Percentiles rank a stretch among this genome's conserved stretches.
Conservation (phyloP, 208 protist species). For the Chromosphaera perkinsii region DNA sequence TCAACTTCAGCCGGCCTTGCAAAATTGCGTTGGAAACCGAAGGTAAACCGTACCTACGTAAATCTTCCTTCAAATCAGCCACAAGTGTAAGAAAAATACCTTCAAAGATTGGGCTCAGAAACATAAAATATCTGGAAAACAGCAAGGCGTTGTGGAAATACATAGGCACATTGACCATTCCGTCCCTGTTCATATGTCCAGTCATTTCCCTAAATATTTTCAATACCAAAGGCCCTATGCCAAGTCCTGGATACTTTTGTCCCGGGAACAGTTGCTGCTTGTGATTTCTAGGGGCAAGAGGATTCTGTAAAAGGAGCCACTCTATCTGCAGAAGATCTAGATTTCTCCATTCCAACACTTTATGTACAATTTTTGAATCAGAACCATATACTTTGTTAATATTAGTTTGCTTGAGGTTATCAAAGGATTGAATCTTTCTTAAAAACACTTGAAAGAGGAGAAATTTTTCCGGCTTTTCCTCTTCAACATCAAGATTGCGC, state of each 20-base stretch:
- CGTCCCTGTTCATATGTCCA: neutral
- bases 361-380: no score
- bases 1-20: neutral
- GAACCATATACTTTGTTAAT: no score
- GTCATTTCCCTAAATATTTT: neutral
- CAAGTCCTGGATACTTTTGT: conserved; percentile 2
- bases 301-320: conserved; percentile 16
- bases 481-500: no score
- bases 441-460: no score
- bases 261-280: neutral
- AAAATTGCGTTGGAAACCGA: neutral
- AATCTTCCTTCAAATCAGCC: neutral
- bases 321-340: conserved; percentile 12
- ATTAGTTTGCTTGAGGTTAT: no score
- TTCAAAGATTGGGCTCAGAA: conserved; percentile 7
- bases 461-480: no score
- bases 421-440: no score
- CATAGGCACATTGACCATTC: conserved; percentile 8
- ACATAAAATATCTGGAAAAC: neutral
- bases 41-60: neutral
- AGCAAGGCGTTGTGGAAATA: conserved; percentile 14
- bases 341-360: no score
- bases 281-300: neutral
- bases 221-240: neutral
- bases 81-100: conserved; percentile 5